These are phyloP conservation scores for Limonium bicolor DNA, from an alignment of 148 eudicot genomes.

Conservation along the genomic window DNA sequence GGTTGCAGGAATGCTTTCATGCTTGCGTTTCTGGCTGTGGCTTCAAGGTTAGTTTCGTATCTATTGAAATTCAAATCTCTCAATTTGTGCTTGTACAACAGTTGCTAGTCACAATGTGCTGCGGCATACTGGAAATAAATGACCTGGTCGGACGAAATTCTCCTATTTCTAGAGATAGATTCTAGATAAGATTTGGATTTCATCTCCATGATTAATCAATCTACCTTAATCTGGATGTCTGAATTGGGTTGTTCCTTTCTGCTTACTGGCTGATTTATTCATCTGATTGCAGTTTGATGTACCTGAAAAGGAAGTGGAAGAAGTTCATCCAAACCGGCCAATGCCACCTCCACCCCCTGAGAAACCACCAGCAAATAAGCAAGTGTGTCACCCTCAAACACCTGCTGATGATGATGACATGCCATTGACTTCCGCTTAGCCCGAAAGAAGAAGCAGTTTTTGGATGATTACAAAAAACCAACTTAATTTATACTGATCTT, in stretches of 20 bases:
- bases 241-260: no score
- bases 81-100: no score
- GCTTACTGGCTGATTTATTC: background rate
- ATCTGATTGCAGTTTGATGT: slow-evolving; percentile 56
- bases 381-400: background rate
- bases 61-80: no score
- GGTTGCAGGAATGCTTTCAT: slow-evolving; percentile 70
- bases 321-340: slow-evolving; percentile 74
- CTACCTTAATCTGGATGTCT: no score
- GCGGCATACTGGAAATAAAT: no score
- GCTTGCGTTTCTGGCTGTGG: slow-evolving; percentile 96
- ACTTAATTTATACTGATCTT: no score
- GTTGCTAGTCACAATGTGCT: no score
- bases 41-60: slow-evolving; percentile 53
- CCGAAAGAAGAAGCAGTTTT: no score
- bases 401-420: background rate
- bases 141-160: background rate
- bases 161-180: background rate
- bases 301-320: slow-evolving; percentile 45
- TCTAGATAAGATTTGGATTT: background rate
- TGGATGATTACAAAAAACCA: no score
- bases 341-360: slow-evolving; percentile 23
- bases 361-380: slow-evolving; percentile 16
- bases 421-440: slow-evolving; percentile 6
- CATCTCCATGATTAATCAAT: background rate